These are phyloP conservation scores for Phytopythium cucurbitacearum DNA, from an alignment of 352 stramenopile genomes.

Conservation along the genomic window DNA sequence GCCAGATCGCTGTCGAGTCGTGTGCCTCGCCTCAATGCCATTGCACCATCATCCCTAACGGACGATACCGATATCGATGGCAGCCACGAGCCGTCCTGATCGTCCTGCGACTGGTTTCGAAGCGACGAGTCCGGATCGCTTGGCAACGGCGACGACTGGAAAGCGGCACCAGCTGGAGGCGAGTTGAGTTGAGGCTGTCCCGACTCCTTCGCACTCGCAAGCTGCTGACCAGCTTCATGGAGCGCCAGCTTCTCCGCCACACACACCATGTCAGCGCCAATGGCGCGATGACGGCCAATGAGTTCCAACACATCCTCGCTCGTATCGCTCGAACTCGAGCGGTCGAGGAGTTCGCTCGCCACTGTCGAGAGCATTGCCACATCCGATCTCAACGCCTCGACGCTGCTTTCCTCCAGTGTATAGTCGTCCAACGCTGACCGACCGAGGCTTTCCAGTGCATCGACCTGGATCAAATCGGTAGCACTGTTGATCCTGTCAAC, in stretches of 20 bases:
- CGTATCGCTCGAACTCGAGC: not conserved
- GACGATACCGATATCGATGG: not conserved
- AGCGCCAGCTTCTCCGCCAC: constrained; percentile 34
- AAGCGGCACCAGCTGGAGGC: not conserved
- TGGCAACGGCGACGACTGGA: not conserved
- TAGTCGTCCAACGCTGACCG: not conserved
- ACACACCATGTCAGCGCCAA: constrained; percentile 7
- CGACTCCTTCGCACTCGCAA: constrained; percentile 4
- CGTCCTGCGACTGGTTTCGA: not conserved
- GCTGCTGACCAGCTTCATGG: constrained; percentile 36
- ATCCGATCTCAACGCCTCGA: not conserved
- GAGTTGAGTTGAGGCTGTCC: constrained; percentile 3
- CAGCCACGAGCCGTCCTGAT: not conserved
- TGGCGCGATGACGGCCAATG: not conserved
- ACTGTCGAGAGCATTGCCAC: not conserved
- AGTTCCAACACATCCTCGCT: not conserved
- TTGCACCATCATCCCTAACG: constrained; percentile 3
- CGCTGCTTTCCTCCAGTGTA: constrained; percentile 1
- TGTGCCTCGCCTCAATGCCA: constrained; percentile 1
- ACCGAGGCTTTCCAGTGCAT: not conserved
- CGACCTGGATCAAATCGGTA: not conserved
- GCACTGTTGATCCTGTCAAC: not conserved
- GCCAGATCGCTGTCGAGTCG: constrained; percentile 11
- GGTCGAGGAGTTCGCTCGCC: not conserved
- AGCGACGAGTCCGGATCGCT: not conserved